These are phyloP conservation scores for Acephala macrosclerotiorum DNA, from an alignment of 2,329 filamentous ascomycete species.

Conservation along the genomic window DNA sequence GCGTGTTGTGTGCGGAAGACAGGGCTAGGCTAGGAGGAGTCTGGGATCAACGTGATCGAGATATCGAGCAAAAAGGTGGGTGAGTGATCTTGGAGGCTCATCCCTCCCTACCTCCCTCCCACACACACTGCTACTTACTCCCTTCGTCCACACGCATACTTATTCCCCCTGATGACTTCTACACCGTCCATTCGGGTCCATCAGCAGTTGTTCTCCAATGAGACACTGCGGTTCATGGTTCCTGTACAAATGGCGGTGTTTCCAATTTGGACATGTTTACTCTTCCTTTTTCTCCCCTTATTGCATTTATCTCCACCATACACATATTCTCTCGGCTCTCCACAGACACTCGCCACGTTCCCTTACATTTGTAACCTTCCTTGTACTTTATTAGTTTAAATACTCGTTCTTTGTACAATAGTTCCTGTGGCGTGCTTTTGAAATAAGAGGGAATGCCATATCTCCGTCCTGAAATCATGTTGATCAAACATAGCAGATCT, in stretches of 20 bases:
- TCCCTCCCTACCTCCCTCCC: conserved; percentile 11
- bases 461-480: conserved; percentile 38
- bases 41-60: conserved; percentile 35
- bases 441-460: conserved; percentile 30
- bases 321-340: conserved; percentile 1
- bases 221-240: conserved; percentile 2
- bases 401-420: conserved; percentile 10
- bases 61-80: conserved; percentile 31
- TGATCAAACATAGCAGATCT: conserved; percentile 41
- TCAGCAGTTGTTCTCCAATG: conserved; percentile 11
- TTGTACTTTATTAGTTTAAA: conserved; percentile 12
- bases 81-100: conserved; percentile 25
- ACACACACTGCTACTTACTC: too few species aligned
- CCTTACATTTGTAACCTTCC: conserved; percentile 10
- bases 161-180: conserved; percentile 22
- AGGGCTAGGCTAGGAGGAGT: neutral
- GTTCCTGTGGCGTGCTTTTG: neutral
- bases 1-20: conserved; percentile 9
- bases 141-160: conserved; percentile 18
- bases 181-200: conserved; percentile 27
- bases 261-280: conserved; percentile 4
- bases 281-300: conserved; percentile 2
- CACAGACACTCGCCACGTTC: conserved; percentile 10
- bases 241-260: conserved; percentile 9
- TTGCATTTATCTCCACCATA: neutral